A percentile compares a stretch with the other conserved stretches of the same genome.
Evolutionary conservation across 2,329 filamentous ascomycete genomes (phyloP).

Genomic region (Alternaria burnsii): DNA sequence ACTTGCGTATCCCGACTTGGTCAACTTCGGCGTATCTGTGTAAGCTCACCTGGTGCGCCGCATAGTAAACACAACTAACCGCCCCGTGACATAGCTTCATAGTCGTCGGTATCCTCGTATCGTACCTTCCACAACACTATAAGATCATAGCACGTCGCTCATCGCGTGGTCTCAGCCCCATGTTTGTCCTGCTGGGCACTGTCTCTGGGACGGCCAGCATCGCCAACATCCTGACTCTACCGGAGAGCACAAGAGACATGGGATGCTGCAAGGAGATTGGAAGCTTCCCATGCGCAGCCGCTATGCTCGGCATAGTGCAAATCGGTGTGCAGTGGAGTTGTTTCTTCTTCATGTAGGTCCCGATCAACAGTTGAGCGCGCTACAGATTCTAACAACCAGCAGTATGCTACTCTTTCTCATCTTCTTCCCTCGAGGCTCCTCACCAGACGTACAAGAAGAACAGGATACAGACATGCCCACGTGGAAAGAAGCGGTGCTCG

Average conservation of each 20-base stretch:
- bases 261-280: conserved; percentile 85
- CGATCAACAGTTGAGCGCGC: not conserved
- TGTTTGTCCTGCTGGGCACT: conserved; percentile 92
- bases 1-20: conserved; percentile 60
- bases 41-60: conserved; percentile 42
- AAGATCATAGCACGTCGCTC: conserved; percentile 87
- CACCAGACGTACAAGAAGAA: conserved; percentile 37
- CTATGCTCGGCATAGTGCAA: conserved; percentile 87
- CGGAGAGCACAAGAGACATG: conserved; percentile 83
- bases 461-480: conserved; percentile 53
- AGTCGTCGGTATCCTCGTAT: conserved; percentile 85
- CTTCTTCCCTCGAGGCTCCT: conserved; percentile 71
- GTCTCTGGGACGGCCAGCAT: conserved; percentile 89
- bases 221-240: conserved; percentile 88
- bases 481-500: conserved; percentile 80
- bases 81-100: conserved; percentile 65
- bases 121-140: conserved; percentile 93
- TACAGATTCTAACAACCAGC: conserved; percentile 20
- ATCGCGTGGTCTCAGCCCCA: conserved; percentile 93
- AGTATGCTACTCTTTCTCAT: conserved; percentile 93
- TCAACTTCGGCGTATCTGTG: conserved; percentile 65
- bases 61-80: conserved; percentile 20
- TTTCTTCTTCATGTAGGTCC: conserved; percentile 82
- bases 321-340: conserved; percentile 91
- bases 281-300: conserved; percentile 82